Evolutionary conservation across 768 basidiomycete genomes (phyloP).

Genomic region (Mrakia blollopis): DNA sequence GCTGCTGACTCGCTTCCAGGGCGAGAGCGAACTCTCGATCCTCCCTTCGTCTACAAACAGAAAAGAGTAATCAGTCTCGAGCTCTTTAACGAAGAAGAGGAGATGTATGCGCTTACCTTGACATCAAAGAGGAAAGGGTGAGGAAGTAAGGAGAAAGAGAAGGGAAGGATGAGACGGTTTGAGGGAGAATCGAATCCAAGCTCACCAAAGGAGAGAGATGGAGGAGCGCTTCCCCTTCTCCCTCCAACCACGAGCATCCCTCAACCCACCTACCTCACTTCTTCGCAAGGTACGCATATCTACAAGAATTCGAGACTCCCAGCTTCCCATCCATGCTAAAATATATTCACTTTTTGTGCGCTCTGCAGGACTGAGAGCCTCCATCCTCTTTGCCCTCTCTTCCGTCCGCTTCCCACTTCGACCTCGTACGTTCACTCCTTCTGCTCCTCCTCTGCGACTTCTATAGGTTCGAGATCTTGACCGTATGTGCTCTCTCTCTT

Average conservation of each 20-base stretch:
- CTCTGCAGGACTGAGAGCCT: not conserved
- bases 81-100: too few species aligned
- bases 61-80: not conserved
- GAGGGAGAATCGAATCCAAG: not conserved
- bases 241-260: not conserved
- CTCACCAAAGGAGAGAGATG: not conserved
- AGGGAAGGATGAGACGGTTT: not conserved
- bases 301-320: not conserved
- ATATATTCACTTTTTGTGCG: not conserved
- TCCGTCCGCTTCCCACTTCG: not conserved
- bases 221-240: not conserved
- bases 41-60: not conserved
- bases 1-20: not conserved
- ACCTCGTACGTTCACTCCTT: not conserved
- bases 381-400: not conserved
- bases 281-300: not conserved
- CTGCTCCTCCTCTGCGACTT: not conserved
- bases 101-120: slow-evolving; percentile 1
- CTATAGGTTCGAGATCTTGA: not conserved
- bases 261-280: not conserved
- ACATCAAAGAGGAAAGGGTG: not conserved
- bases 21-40: not conserved
- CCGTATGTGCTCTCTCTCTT: not conserved
- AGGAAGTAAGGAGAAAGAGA: too few species aligned
- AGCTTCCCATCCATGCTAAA: not conserved